Percentiles rank a stretch among this genome's conserved stretches.
These are phyloP conservation scores for Pestalotiopsis sp. DNA, from an alignment of 2,329 filamentous ascomycete genomes.

Conservation along the genomic window DNA sequence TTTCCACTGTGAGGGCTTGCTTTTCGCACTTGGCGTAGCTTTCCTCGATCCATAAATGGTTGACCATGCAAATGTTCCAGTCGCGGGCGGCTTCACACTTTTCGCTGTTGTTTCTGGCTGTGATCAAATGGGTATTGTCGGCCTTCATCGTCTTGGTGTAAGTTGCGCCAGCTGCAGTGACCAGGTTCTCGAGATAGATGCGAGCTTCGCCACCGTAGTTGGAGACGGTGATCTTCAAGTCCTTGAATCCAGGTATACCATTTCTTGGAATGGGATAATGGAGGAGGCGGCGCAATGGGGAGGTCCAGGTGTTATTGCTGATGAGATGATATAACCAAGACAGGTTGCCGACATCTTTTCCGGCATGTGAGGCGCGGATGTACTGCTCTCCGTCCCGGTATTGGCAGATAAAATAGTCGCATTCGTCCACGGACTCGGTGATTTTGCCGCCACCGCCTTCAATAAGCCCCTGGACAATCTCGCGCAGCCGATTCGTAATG, in stretches of 20 bases:
- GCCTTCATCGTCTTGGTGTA: slow-evolving; percentile 95
- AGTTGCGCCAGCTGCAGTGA: slow-evolving; percentile 79
- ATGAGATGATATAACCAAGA: slow-evolving; percentile 95
- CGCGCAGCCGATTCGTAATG: slow-evolving; percentile 67
- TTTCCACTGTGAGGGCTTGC: slow-evolving; percentile 70
- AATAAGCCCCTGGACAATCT: slow-evolving; percentile 73
- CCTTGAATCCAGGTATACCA: slow-evolving; percentile 79
- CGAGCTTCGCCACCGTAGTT: slow-evolving; percentile 96
- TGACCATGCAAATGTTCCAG: slow-evolving; percentile 88
- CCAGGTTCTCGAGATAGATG: slow-evolving; percentile 89
- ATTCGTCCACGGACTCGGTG: slow-evolving; percentile 65
- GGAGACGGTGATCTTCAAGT: slow-evolving; percentile 82
- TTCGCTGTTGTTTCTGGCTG: slow-evolving; percentile 85
- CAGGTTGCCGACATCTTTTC: slow-evolving; percentile 87
- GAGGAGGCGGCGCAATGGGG: slow-evolving; percentile 77
- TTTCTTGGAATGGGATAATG: slow-evolving; percentile 85
- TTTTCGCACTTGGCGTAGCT: slow-evolving; percentile 88
- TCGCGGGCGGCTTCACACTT: slow-evolving; percentile 92
- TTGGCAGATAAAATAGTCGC: slow-evolving; percentile 85
- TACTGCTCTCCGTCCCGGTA: slow-evolving; percentile 85
- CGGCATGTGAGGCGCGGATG: slow-evolving; percentile 70
- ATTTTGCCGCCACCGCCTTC: slow-evolving; percentile 70
- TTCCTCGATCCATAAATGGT: slow-evolving; percentile 97
- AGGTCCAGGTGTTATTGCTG: slow-evolving; percentile 85
- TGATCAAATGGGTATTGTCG: slow-evolving; percentile 95